Evolutionary conservation across 139 green algal genomes (phyloP), one percentile per base, ranked within the genome.

Genomic region (Ulvella scutata): DNA sequence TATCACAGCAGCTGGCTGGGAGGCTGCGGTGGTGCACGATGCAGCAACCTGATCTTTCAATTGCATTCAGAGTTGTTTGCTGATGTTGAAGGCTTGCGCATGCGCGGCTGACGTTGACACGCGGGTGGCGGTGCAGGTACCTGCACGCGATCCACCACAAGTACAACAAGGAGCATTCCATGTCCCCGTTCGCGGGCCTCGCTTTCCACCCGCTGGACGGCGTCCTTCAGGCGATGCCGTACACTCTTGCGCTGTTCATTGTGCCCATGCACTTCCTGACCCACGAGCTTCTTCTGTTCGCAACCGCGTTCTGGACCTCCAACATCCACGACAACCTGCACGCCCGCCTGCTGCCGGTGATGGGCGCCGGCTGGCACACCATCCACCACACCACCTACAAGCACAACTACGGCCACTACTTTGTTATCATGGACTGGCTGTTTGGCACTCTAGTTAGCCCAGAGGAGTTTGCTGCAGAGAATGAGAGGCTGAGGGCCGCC

Each of bases 101-200:
- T n/a, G n/a, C n/a, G n/a, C n/a, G n/a, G n/a, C n/a, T n/a, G n/a
- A n/a, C n/a, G n/a, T 61, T 21, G 6, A n/a, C 37, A 28, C 29
- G 37, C 60, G 3, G 21, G 3, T 60, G 20, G 43, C n/a, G n/a
- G 23, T 38, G 0, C 85, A 86, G 79, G 73, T 76, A 62, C 34
- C 84, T 97, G 39, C 92, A 97, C 80, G 61, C 81, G 61, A 91
- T 85, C 31, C 93, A 98, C 82, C 93, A 98, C 82, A 96, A 94
- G 73, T 98, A 98, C 90, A 98, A 98, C 88, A 98, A 98, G 87
- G 91, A 97, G 82, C 85, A 97, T 86, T 96, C 90, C 26, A 83
- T 98, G 60, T 95, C 86, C 23, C 93, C 93, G 29, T 98, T 98
- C 83, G 93, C 93, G 3, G 92, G 92, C 9, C 82, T 97, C 40